Evolutionary conservation across 371 early-diverging fungal species (phyloP).

Genomic region (Lichtheimia ornata): DNA sequence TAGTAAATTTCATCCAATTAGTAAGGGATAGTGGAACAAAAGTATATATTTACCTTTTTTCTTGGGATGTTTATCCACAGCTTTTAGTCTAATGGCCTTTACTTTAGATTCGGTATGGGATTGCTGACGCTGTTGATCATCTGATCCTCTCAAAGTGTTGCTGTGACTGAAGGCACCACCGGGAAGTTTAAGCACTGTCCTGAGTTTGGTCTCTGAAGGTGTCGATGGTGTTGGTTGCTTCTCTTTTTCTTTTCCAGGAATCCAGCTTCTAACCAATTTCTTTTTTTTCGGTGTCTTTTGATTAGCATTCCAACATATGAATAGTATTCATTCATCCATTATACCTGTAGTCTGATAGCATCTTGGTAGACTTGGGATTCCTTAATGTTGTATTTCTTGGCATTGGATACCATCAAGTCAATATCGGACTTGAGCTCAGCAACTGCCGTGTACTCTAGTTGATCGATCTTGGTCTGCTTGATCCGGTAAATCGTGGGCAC

Average conservation of each 20-base stretch:
- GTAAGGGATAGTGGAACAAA: neutral
- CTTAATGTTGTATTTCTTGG: constrained; percentile 77
- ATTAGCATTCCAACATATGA: neutral
- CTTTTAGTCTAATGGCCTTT: constrained; percentile 38
- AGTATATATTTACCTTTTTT: constrained; percentile 3
- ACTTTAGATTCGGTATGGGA: constrained; percentile 23
- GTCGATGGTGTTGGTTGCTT: neutral
- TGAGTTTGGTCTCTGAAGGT: constrained; percentile 16
- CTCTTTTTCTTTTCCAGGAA: constrained; percentile 8
- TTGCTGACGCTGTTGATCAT: neutral
- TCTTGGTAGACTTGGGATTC: constrained; percentile 79
- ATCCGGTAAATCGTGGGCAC: neutral
- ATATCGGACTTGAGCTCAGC: constrained; percentile 67
- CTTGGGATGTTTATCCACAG: constrained; percentile 38
- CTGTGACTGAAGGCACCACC: constrained; percentile 28
- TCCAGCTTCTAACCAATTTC: constrained; percentile 45
- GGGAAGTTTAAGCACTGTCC: constrained; percentile 35
- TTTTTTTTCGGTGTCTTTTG: neutral
- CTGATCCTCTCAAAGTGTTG: constrained; percentile 5
- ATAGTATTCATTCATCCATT: neutral
- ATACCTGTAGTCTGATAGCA: constrained; percentile 65
- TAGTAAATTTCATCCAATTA: no score
- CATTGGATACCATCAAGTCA: constrained; percentile 76
- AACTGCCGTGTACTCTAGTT: constrained; percentile 53
- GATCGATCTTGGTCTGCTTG: constrained; percentile 44